phyloP scores from a whole-genome alignment of 2,329 filamentous ascomycete genomes.

The Cadophora sp. region DNA sequence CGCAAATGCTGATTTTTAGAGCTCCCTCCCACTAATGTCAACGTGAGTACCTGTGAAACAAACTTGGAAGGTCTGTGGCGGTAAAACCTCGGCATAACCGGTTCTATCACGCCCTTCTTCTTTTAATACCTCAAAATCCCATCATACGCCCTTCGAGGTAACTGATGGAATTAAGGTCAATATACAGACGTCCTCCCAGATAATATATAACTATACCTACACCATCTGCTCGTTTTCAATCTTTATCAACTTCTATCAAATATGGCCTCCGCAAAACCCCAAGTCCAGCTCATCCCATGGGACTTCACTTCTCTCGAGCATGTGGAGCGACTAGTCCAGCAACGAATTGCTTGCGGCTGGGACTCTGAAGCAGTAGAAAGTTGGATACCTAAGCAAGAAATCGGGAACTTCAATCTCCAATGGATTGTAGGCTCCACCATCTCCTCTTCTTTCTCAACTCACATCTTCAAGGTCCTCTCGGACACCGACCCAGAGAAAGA shows the following conservation, averaged over 20 bases:
- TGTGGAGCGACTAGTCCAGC: conserved; percentile 50
- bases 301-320: conserved; percentile 51
- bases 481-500: conserved; percentile 30
- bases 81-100: conserved; percentile 15
- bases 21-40: neutral
- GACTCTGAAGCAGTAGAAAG: conserved; percentile 47
- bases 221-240: neutral
- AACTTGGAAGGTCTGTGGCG: neutral
- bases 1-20: neutral
- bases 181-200: neutral
- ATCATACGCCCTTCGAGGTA: neutral
- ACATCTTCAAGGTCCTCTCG: conserved; percentile 32
- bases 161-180: neutral
- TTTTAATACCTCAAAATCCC: neutral
- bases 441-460: neutral
- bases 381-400: conserved; percentile 31
- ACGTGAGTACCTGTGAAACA: neutral
- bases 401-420: conserved; percentile 35
- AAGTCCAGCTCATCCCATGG: conserved; percentile 52
- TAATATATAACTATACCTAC: neutral
- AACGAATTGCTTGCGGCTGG: conserved; percentile 56
- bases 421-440: conserved; percentile 35
- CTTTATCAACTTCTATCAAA: neutral
- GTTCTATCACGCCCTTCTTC: conserved; percentile 11
- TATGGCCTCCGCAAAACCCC: conserved; percentile 24